phyloP scores from a whole-genome alignment of 345 rosid species.

The Euphorbia tirucalli region DNA sequence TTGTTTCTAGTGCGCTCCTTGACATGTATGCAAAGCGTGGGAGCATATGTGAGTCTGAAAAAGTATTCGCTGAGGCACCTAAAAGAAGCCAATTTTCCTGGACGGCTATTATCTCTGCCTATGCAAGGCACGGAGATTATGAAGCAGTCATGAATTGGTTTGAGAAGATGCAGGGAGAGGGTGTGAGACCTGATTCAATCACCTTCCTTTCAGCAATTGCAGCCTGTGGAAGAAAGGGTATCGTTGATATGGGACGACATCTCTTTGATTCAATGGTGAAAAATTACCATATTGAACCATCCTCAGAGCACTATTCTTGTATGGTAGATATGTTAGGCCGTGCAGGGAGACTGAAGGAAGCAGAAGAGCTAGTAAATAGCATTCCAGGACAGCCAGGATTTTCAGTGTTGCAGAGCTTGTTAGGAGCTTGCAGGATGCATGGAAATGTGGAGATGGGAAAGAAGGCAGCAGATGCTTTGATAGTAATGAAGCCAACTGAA shows the following conservation, averaged over 20 bases:
- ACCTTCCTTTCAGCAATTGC: constrained; percentile 76
- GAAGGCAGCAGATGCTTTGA: constrained; percentile 52
- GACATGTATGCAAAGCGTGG: constrained; percentile 97
- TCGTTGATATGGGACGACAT: constrained; percentile 63
- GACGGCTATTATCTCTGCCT: constrained; percentile 86
- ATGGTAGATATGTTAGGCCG: constrained; percentile 93
- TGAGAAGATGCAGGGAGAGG: constrained; percentile 55
- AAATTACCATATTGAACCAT: constrained; percentile 61
- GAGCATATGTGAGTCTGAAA: constrained; percentile 60
- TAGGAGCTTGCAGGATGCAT: constrained; percentile 71
- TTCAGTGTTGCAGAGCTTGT: constrained; percentile 76
- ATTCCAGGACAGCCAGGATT: constrained; percentile 69
- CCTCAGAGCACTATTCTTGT: constrained; percentile 76
- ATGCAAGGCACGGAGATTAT: constrained; percentile 83
- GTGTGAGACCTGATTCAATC: constrained; percentile 63
- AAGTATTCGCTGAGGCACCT: constrained; percentile 56
- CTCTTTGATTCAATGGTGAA: constrained; percentile 54
- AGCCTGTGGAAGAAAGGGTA: constrained; percentile 73
- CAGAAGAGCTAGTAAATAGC: constrained; percentile 51
- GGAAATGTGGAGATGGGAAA: constrained; percentile 73
- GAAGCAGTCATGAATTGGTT: constrained; percentile 64
- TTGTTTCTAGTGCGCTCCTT: constrained; percentile 75
- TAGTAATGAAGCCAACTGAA: constrained; percentile 56
- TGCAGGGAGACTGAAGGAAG: constrained; percentile 69
- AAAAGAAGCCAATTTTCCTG: constrained; percentile 60